phyloP scores from a whole-genome alignment of 1,284 basidiomycete species.

The Kwoniella shivajii region DNA sequence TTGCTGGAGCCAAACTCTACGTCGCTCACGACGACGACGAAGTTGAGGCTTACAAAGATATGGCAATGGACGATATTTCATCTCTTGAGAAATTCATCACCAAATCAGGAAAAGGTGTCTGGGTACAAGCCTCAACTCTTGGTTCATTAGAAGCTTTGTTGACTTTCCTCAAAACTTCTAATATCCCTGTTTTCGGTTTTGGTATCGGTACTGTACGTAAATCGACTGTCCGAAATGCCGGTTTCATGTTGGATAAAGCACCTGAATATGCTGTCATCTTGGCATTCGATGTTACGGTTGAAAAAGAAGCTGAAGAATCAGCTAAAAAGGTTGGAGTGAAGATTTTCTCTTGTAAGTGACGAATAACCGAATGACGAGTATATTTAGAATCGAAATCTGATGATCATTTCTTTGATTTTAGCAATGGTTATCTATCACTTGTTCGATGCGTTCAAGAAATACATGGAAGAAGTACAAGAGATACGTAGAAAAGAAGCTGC shows the following conservation, averaged over 20 bases:
- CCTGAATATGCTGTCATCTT: conserved; percentile 94
- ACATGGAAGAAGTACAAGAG: conserved; percentile 89
- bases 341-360: conserved; percentile 78
- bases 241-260: conserved; percentile 94
- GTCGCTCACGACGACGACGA: conserved; percentile 93
- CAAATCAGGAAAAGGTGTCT: conserved; percentile 93
- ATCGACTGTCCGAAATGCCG: conserved; percentile 89
- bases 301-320: conserved; percentile 86
- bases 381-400: no score
- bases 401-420: conserved; percentile 6
- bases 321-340: conserved; percentile 93
- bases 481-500: conserved; percentile 91
- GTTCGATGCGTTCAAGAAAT: conserved; percentile 96
- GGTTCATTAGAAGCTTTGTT: conserved; percentile 96
- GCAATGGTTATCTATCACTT: conserved; percentile 91
- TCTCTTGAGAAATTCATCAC: conserved; percentile 88
- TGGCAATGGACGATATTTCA: conserved; percentile 96
- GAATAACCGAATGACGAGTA: not conserved
- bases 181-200: conserved; percentile 96
- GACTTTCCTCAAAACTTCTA: conserved; percentile 92
- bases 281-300: conserved; percentile 87
- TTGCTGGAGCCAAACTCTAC: conserved; percentile 92
- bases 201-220: conserved; percentile 98
- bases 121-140: conserved; percentile 95
- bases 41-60: conserved; percentile 90